Evolutionary conservation across 2,329 filamentous ascomycete genomes (phyloP).

Genomic region (Talaromyces sp.): DNA sequence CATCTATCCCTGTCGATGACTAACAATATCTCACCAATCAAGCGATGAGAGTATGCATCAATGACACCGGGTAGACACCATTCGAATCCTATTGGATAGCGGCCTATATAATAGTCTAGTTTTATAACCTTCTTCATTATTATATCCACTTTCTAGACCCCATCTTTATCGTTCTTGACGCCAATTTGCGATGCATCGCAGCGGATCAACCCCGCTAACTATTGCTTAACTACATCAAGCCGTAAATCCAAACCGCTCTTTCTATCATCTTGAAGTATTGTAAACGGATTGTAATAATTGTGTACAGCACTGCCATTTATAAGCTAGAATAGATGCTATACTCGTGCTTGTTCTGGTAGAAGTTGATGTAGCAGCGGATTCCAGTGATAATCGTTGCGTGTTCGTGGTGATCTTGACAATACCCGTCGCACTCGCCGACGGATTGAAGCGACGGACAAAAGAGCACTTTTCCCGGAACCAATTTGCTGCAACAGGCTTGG

Average conservation of each 20-base stretch:
- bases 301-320: not conserved
- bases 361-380: not conserved
- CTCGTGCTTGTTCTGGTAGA: not conserved
- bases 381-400: too few relatives aligned
- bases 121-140: not conserved
- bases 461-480: constrained; percentile 5
- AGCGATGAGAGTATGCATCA: not conserved
- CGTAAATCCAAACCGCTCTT: too few relatives aligned
- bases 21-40: not conserved
- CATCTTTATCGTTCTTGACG: too few relatives aligned
- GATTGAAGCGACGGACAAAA: not conserved
- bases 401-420: not conserved
- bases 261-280: too few relatives aligned
- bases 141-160: not conserved
- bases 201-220: too few relatives aligned
- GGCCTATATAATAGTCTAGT: not conserved
- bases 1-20: not conserved
- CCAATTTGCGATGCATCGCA: too few relatives aligned
- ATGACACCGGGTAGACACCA: not conserved
- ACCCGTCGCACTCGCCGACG: not conserved
- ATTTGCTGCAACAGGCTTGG: constrained; percentile 5
- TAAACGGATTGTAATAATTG: too few relatives aligned
- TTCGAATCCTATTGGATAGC: not conserved
- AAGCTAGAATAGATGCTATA: not conserved
- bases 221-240: too few relatives aligned